These are phyloP conservation scores for Yamadazyma endophytica DNA, from an alignment of 805 yeast species.

Conservation along the genomic window DNA sequence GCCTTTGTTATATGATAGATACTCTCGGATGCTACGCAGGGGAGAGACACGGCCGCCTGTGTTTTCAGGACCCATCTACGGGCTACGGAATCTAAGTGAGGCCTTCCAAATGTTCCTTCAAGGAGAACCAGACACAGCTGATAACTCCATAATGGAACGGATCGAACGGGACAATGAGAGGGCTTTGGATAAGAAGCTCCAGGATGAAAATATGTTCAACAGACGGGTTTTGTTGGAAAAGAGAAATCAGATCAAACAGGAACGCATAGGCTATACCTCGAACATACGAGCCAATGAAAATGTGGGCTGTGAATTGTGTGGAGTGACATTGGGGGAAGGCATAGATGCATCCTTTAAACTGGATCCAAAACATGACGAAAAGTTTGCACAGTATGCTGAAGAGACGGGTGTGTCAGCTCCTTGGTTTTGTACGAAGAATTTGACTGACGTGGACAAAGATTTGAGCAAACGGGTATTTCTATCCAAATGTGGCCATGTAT, in stretches of 20 bases:
- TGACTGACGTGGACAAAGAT: slow-evolving; percentile 22
- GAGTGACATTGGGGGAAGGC: slow-evolving; percentile 68
- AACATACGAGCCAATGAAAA: slow-evolving; percentile 17
- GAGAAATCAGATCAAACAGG: slow-evolving; percentile 18
- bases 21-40: too few species aligned
- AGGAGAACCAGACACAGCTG: slow-evolving; percentile 1
- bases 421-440: slow-evolving; percentile 47
- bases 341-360: slow-evolving; percentile 51
- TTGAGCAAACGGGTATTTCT: slow-evolving; percentile 38
- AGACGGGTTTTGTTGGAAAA: slow-evolving; percentile 25
- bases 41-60: too few species aligned
- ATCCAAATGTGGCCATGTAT: slow-evolving; percentile 76
- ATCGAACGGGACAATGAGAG: slow-evolving; percentile 38
- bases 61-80: too few species aligned
- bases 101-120: too few species aligned
- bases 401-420: slow-evolving; percentile 51
- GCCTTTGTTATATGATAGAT: too few species aligned
- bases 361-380: slow-evolving; percentile 23
- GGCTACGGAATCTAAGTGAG: too few species aligned
- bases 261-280: slow-evolving; percentile 26
- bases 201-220: slow-evolving; percentile 27
- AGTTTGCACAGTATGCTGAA: slow-evolving; percentile 19
- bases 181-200: slow-evolving; percentile 28
- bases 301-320: slow-evolving; percentile 60
- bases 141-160: slow-evolving; percentile 30